phyloP scores from a whole-genome alignment of 2,329 filamentous ascomycete genomes.

The Fusarium luffae region DNA sequence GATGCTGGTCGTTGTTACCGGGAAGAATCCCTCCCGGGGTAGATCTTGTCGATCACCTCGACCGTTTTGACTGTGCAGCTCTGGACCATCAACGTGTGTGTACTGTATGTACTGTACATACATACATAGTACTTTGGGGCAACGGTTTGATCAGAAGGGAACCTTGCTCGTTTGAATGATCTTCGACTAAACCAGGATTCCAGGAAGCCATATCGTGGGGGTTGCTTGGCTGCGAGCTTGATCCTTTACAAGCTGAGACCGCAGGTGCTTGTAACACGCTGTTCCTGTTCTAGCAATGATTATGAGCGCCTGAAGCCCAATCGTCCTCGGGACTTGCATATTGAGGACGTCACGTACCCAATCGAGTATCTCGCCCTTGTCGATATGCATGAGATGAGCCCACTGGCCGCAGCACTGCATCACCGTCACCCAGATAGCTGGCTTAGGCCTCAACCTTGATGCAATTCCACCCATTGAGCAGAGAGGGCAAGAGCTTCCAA shows the following conservation, averaged over 20 bases:
- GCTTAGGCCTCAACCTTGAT: not conserved
- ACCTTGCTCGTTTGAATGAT: constrained; percentile 3
- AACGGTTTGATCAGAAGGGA: constrained; percentile 13
- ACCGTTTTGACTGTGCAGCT: constrained; percentile 36
- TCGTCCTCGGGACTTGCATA: constrained; percentile 26
- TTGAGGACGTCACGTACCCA: constrained; percentile 27
- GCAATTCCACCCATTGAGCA: not conserved
- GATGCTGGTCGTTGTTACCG: constrained; percentile 30
- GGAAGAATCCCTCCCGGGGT: constrained; percentile 39
- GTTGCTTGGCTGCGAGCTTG: constrained; percentile 3
- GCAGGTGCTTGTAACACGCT: constrained; percentile 22
- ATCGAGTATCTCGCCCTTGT: constrained; percentile 18
- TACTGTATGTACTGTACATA: not conserved
- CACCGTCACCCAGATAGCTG: not conserved
- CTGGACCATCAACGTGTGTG: constrained; percentile 25
- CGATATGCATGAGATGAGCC: constrained; percentile 7
- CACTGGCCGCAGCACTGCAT: not conserved
- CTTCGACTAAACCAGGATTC: constrained; percentile 14
- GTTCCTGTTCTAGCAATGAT: constrained; percentile 34
- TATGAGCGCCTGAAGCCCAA: constrained; percentile 13
- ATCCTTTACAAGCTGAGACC: constrained; percentile 26
- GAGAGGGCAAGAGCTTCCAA: not conserved
- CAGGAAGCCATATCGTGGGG: constrained; percentile 9
- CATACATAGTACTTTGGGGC: not conserved
- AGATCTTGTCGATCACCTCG: constrained; percentile 46